Percentiles rank a stretch among this genome's conserved stretches.
Evolutionary conservation across 2,329 filamentous ascomycete species (phyloP).

Genomic region (Aureobasidium leucospermi): DNA sequence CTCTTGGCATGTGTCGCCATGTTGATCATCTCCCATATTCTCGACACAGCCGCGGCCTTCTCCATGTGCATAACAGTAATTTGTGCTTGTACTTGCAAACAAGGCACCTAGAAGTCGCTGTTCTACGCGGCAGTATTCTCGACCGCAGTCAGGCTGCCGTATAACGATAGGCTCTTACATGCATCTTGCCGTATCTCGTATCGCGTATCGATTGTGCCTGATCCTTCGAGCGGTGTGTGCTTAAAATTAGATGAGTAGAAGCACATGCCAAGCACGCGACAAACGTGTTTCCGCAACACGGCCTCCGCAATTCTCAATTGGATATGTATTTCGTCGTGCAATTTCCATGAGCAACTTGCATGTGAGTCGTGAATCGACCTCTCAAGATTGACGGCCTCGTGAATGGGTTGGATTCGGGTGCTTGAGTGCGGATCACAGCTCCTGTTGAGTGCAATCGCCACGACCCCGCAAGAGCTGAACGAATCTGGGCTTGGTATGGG

Average conservation of each 20-base stretch:
- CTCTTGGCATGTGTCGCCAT: neutral
- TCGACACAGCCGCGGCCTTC: no score
- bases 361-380: no score
- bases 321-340: no score
- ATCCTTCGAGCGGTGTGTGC: neutral
- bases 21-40: neutral
- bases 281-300: neutral
- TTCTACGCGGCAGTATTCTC: neutral
- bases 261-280: neutral
- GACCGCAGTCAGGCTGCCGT: neutral
- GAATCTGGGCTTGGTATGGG: neutral
- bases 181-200: neutral
- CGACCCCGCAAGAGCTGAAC: slow-evolving; percentile 2
- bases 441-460: neutral
- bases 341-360: no score
- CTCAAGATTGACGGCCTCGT: no score
- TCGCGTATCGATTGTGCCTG: neutral
- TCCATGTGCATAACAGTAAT: no score
- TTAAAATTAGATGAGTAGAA: neutral
- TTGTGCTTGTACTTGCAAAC: neutral
- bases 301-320: no score
- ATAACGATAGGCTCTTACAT: neutral
- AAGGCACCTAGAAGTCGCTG: neutral
- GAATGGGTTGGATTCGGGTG: no score
- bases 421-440: no score